Evolutionary conservation across 345 rosid species (phyloP), one percentile per base, ranked within the genome.

Genomic region (Euphorbia tirucalli): DNA sequence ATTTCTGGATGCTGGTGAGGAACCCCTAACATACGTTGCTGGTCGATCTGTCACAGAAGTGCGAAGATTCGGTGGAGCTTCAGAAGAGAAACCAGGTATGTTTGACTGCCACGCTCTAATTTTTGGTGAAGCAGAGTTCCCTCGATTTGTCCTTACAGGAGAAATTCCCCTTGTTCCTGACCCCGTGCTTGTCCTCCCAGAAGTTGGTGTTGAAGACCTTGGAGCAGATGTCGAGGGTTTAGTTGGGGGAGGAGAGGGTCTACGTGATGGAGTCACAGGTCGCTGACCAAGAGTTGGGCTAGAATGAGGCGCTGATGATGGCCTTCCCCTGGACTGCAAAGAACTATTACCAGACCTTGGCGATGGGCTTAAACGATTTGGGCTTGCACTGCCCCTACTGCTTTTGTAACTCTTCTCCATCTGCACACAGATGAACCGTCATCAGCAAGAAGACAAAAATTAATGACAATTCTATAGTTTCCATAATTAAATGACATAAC

Each of bases 31-130:
- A 65, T 93, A 95, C 31, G 99, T 82, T 64, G 92, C 88, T 0
- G 99, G 97, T 70, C 96, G 91, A 85, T 95, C 98, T 78, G 85
- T 88, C 82, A 90, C 75, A 68, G 99, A 95, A 75, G 99, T 95
- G 65, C 96, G 88, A 56, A 95, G 98, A 85, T 93, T 95, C n/a
- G 97, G 98, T 0, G 99, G 99, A 57, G 88, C 98, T 66, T 95
- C 99, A 78, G 89, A 84, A 60, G 99, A 89, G 83, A 95, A 92
- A 70, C 98, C 98, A 56, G 99, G 92, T 46, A 95, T 86, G 72
- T 88, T 92, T 70, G 96, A 83, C 75, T 92, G 98, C 99, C 97
- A 92, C 64, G 90, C 94, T 68, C 83, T 89, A 73, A 89, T 81
- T 83, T 92, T 92, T 57, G 99, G 98, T 22, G 99, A 95, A 62